Evolutionary conservation across 306 rosid species (phyloP), one percentile per base, ranked within the genome.

Genomic region (Ochetophila trinervis): DNA sequence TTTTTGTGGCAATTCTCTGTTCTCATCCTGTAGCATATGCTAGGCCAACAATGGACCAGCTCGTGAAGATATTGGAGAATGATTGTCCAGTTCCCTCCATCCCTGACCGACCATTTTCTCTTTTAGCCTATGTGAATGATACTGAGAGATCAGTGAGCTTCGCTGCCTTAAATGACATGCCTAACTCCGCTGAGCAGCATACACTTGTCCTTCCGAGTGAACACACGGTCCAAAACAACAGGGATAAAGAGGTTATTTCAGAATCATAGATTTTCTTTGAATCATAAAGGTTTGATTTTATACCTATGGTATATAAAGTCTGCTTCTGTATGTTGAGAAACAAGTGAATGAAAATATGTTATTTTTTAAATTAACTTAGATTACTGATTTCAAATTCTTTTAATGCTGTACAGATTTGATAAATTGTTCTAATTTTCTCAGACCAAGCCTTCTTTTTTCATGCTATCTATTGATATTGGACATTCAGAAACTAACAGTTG

Each of bases 11-110:
- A 40, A 65, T 70, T 36, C 69, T 76, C 40, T 72, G 73, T 65
- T 60, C 73, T 42, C 80, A 65, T 70, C 73, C 80, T 4, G 48
- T 32, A 42, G 48, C 58, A 14, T 50, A 65, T 45, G 76, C 73
- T 4, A 60, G 76, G 80, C 76, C 73, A 13, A 65, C 76, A 53
- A 76, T 65, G 80, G 80, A 76, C 12, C 80, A 76, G 23, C 23
- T 70, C 53, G 76, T 70, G 16, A 70, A 76, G 53, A 53, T 70
- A 7, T 17, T 76, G 54, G 76, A 76, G 19, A 76, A 45, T 63
- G 37, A 53, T 40, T 10, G 17, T 30, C 57, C 71, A 40, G 50
- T 63, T 27, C 74, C 55, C 55, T 22, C 70, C 19, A 68, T 68
- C 27, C 54, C 59, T 2, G 55, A 35, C 7, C 60, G 67, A 19